Percentiles rank a stretch among this genome's conserved stretches.
phyloP scores from a whole-genome alignment of 1,139 yeast genomes.

The Lodderomyces margitis region DNA sequence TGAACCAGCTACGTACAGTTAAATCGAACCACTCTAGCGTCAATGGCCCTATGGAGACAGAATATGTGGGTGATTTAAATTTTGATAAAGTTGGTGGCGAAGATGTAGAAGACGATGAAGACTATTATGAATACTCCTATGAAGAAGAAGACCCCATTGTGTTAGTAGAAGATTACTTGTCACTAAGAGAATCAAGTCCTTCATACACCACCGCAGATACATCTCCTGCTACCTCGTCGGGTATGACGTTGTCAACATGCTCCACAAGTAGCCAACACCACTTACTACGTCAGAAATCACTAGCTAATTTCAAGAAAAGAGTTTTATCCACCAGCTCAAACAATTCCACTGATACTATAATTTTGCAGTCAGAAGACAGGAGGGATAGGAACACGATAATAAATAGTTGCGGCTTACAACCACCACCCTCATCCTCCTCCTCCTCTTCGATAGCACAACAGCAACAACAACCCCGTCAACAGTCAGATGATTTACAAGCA shows the following conservation, averaged over 20 bases:
- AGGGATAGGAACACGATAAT: not conserved
- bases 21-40: not conserved
- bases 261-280: conserved; percentile 5
- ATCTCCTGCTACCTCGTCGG: not conserved
- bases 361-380: not conserved
- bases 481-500: conserved; percentile 34
- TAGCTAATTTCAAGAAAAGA: conserved; percentile 40
- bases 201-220: conserved; percentile 5
- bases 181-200: conserved; percentile 2
- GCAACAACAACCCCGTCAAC: conserved; percentile 1
- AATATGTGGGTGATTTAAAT: not conserved
- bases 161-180: conserved; percentile 50
- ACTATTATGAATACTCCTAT: conserved; percentile 5
- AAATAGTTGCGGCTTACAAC: too few species aligned
- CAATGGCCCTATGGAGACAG: conserved; percentile 7
- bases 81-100: conserved; percentile 10
- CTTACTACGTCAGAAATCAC: conserved; percentile 31
- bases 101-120: conserved; percentile 10
- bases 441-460: not conserved
- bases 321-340: conserved; percentile 6
- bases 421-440: not conserved
- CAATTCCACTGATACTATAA: not conserved
- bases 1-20: not conserved
- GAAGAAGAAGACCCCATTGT: conserved; percentile 48
- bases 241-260: not conserved